Percentiles rank a stretch among this genome's conserved stretches.
These are phyloP conservation scores for Teratosphaeriaceae sp. DNA, from an alignment of 2,329 filamentous ascomycete genomes.

Conservation along the genomic window DNA sequence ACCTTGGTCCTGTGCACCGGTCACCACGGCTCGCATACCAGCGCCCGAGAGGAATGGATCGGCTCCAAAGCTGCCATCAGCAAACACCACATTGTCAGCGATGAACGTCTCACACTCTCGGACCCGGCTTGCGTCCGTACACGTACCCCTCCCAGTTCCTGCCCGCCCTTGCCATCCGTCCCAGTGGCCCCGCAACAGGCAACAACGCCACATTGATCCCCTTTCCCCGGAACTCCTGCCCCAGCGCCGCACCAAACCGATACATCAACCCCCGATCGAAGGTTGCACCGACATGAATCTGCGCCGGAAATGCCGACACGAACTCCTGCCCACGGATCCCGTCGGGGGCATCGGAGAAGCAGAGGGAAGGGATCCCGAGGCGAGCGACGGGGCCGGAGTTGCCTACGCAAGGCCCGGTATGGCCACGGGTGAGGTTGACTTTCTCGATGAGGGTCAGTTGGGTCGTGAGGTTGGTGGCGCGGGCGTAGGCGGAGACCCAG, in stretches of 20 bases:
- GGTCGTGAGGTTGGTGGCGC: slow-evolving; percentile 23
- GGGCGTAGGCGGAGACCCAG: slow-evolving; percentile 26
- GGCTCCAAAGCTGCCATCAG: slow-evolving; percentile 2
- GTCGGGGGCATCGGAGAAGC: slow-evolving; percentile 19
- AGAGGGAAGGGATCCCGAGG: slow-evolving; percentile 59
- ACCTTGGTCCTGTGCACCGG: slow-evolving; percentile 19
- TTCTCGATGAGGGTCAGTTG: slow-evolving; percentile 31
- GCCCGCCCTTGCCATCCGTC: slow-evolving; percentile 21
- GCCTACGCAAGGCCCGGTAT: slow-evolving; percentile 52
- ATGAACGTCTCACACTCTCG: not conserved
- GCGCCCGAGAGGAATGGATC: slow-evolving; percentile 16
- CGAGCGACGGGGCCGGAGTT: slow-evolving; percentile 67
- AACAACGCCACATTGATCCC: slow-evolving; percentile 45
- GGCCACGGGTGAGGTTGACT: slow-evolving; percentile 29
- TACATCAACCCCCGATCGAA: slow-evolving; percentile 52
- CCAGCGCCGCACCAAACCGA: slow-evolving; percentile 47
- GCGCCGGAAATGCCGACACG: slow-evolving; percentile 69
- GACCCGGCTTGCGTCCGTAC: no score
- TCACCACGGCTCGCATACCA: slow-evolving; percentile 10
- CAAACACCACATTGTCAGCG: not conserved
- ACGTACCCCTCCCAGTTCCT: slow-evolving; percentile 35
- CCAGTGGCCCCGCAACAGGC: slow-evolving; percentile 58
- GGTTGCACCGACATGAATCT: slow-evolving; percentile 51
- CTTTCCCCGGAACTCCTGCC: slow-evolving; percentile 31
- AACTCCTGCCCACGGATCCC: slow-evolving; percentile 68